Percentiles rank a stretch among this genome's conserved stretches.
These are phyloP conservation scores for Nannochloropsis gaditana DNA, from an alignment of 108 stramenopile species.

Conservation along the genomic window DNA sequence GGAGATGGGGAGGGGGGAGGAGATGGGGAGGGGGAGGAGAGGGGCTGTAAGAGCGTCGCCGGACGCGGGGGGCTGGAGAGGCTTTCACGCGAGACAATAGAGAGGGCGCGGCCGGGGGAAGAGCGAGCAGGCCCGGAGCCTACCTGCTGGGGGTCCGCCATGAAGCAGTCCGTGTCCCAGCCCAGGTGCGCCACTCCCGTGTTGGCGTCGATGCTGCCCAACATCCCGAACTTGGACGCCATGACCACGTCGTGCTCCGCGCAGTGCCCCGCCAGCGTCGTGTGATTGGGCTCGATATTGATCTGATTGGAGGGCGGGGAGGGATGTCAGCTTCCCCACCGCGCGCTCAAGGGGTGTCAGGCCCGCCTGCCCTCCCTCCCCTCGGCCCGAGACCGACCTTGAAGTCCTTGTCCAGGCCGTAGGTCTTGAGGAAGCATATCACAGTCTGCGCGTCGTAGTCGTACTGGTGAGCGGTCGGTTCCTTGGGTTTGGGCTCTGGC, in stretches of 20 bases:
- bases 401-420: slow-evolving; percentile 59
- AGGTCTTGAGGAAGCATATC: slow-evolving; percentile 59
- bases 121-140: background rate
- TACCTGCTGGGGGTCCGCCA: slow-evolving; percentile 48
- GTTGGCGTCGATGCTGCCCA: slow-evolving; percentile 64
- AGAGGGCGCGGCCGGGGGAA: slow-evolving; percentile 36
- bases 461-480: slow-evolving; percentile 66
- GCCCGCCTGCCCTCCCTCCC: background rate
- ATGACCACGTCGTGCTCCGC: slow-evolving; percentile 61
- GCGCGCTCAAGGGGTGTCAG: no score
- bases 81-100: no score
- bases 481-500: slow-evolving; percentile 63
- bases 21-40: background rate
- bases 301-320: background rate
- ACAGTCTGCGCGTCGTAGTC: slow-evolving; percentile 67
- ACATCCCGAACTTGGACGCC: slow-evolving; percentile 56
- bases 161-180: slow-evolving; percentile 66
- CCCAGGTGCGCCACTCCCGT: slow-evolving; percentile 61
- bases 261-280: slow-evolving; percentile 62
- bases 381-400: slow-evolving; percentile 20
- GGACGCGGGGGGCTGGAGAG: no score
- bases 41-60: background rate
- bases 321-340: no score
- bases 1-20: background rate
- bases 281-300: slow-evolving; percentile 69